Base-by-base conservation (phyloP, 768 basidiomycete species). In the Xanthoconium stramineum region DNA sequence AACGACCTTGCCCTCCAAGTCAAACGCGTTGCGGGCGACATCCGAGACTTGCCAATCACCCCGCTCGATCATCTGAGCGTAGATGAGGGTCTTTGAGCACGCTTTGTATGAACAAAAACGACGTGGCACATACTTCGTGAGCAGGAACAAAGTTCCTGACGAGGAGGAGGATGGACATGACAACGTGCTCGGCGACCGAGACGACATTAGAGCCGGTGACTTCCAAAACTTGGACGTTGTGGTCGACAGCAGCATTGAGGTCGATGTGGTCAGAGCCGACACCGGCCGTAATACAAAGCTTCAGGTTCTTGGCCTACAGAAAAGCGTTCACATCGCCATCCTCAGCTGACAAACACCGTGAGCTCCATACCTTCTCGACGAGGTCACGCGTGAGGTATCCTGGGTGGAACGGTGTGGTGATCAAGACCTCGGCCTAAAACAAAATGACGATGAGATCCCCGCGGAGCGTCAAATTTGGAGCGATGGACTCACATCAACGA, bases 191-290 rank as follows among this genome's bases (percentile, higher is more conserved):
- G 44, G 92, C 93, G 42, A 95, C 94, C 12, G 90, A 93, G 50
- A 88, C 87, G 51, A 94, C 93, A 66, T 94, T 95, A 24, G 89
- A 91, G 37, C 93, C 93, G 32, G 91, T 87, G 37, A 94, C 89
- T 72, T 93, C 91, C 56, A 89, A 76, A 24, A 92, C 93, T 68
- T 91, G 87, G 63, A 94, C 84, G 56, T 79, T 79, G 63, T 82
- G 77, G 68, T 91, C 84, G 61, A 91, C 92, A 28, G 91, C 88
- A 20, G 91, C 89, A 71, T 94, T 87, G 57, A 96, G 81, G 69
- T 95, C 93, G 60, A 94, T 84, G 76, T 90, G 91, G 74, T 94
- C 94, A 19, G 89, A 91, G 12, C 92, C 91, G 46, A 94, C 91
- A 71, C 91, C 91, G 56, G 93, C 94, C 24, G 94, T 97, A 66